phyloP scores from a whole-genome alignment of 306 rosid genomes.

The Sicyos baderoa region DNA sequence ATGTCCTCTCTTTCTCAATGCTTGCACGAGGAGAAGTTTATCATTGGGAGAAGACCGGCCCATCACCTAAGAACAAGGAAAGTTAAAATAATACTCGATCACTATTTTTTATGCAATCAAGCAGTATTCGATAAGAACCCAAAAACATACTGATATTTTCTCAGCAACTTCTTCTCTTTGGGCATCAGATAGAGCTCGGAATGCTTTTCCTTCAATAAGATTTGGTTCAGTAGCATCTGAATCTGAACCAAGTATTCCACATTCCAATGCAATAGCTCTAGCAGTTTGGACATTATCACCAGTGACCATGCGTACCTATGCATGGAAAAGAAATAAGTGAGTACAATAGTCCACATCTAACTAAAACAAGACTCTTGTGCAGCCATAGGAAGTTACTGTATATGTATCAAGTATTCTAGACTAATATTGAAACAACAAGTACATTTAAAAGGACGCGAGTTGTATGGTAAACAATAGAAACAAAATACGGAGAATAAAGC shows the following conservation, averaged over 20 bases:
- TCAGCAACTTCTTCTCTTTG: slow-evolving; percentile 53
- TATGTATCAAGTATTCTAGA: neutral
- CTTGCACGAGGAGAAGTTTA: slow-evolving; percentile 89
- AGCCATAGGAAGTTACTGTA: neutral
- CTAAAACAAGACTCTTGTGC: neutral
- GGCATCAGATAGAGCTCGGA: slow-evolving; percentile 50
- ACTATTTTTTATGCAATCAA: neutral
- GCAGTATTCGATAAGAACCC: neutral
- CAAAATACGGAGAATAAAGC: neutral
- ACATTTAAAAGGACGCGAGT: neutral
- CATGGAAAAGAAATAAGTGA: neutral
- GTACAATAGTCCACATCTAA: neutral
- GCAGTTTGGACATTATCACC: slow-evolving; percentile 94
- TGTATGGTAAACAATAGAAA: neutral
- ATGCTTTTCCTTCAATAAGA: slow-evolving; percentile 72
- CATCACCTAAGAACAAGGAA: slow-evolving; percentile 53
- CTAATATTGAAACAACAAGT: neutral
- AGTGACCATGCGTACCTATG: slow-evolving; percentile 81
- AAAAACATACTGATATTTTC: slow-evolving; percentile 46
- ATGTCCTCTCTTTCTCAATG: slow-evolving; percentile 61
- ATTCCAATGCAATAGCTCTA: slow-evolving; percentile 79
- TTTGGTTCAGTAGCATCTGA: slow-evolving; percentile 46
- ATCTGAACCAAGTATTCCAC: slow-evolving; percentile 65
- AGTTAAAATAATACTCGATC: slow-evolving; percentile 11
- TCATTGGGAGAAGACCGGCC: slow-evolving; percentile 90